Base-by-base conservation (phyloP, 139 green algal genomes). In the Picochlorum sp. region DNA sequence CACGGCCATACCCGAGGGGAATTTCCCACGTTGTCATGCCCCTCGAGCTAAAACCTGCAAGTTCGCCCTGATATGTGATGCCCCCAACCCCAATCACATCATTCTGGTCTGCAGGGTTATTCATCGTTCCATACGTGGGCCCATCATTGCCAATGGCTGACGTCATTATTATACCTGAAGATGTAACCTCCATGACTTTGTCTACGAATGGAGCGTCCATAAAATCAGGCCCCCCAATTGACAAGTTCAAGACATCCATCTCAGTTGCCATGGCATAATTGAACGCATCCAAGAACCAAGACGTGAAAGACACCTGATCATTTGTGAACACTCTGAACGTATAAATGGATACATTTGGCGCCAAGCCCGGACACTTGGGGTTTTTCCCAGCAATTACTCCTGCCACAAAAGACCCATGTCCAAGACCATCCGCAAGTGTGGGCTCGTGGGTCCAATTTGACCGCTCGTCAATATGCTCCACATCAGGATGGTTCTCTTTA, bases 261-360 rank as follows among this genome's bases (percentile, higher is more conserved):
- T 84, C 60, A 1, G 78, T 88, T 16, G 80, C 76, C 34, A 98
- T 89, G 16, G 93, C 93, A 70, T 98, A 97, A 72, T 99, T 99
- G 85, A 99, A 98, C 7, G 94, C 94, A 67, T 99, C 94, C 47
- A 99, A 74, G 71, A 98, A 98, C 94, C 94, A 99, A 56, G 82
- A 94, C 4, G 94, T 98, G 78, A 92, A 98, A 18, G 89, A 97
- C n/a, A 97, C 90, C 79, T 96, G 89, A 50, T 92, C 85, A 62
- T 95, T 91, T 23, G 90, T 96, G 76, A 96, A 96, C 10, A 96
- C 88, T 3, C 82, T 73, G 78, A 98, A 98, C 2, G 94, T 96
- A 79, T 96, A 75, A 46, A 99, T 79, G 32, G 89, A 75, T 49
- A 94, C 86, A 37, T 98, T 90, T 7, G 90, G 90, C 2, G 94